Base-by-base conservation (phyloP, 2,329 filamentous ascomycete genomes). In the Phialocephala subalpina region DNA sequence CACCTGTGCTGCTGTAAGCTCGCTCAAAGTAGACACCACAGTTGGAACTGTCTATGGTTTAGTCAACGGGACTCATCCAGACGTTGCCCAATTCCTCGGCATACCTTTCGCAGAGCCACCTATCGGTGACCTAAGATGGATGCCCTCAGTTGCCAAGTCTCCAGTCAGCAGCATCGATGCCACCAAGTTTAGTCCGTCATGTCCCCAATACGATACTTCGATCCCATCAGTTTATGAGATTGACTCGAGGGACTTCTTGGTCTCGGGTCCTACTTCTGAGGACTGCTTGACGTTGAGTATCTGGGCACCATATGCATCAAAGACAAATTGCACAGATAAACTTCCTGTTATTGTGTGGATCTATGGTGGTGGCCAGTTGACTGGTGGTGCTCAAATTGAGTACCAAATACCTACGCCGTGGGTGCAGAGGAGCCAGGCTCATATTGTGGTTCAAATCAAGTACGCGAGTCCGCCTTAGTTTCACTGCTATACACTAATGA, bases 341-440 rank as follows among this genome's bases (percentile, higher is more conserved):
- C 78, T 72, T 14, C 70, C 69, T 12, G 81, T 82, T 25, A 65
- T 82, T 36, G 75, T 82, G 18, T 83, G 78, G 77, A 78, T 82
- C 8, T 77, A 78, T 60, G 81, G 81, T 4, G 80, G 81, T 14
- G 78, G 76, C 1, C 80, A 80, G 57, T 56, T 60, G 29, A 67
- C 62, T 18, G 69, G 70, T 7, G 70, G 70, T n/a, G 62, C 55
- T 20, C 47, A 68, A 7, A 64, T 64, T 22, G 53, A 33, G n/a
- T 71, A 70, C 60, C 64, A 72, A 29, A 65, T 67, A 29, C 70
- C 68, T 1, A 65, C 45, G 27, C 53, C 60, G 11, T 71, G 67
- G 70, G 65, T 71, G 14, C 55, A 71, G 60, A 62, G 68, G 45
- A 69, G 20, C 12, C 63, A 69, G 47, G 61, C 40, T 3, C 69